Evolutionary conservation across 805 yeast genomes (phyloP).

Genomic region (Hanseniaspora pseudoguilliermondii): DNA sequence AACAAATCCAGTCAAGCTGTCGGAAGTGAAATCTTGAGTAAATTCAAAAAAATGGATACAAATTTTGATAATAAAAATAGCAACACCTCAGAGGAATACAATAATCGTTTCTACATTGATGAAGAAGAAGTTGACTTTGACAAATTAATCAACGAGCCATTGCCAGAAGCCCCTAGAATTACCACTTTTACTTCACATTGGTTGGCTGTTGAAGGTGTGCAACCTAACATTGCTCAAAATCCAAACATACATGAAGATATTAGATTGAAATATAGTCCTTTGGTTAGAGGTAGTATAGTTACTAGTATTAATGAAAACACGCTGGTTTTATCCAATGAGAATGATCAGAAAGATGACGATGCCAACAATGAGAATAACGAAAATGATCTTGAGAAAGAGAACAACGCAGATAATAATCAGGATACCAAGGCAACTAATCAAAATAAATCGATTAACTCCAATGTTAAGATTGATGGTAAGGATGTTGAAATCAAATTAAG

Average conservation of each 20-base stretch:
- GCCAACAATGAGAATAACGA: constrained; percentile 18
- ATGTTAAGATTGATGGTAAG: constrained; percentile 30
- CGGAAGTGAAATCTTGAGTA: constrained; percentile 11
- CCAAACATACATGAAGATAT: constrained; percentile 63
- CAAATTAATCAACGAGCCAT: constrained; percentile 78
- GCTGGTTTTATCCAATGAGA: constrained; percentile 16
- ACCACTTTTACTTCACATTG: constrained; percentile 91
- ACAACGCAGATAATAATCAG: neutral
- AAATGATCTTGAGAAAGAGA: neutral
- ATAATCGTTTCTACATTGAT: constrained; percentile 70
- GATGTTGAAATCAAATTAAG: constrained; percentile 67
- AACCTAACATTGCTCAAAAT: constrained; percentile 93
- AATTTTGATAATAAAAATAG: constrained; percentile 15
- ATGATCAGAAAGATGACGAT: constrained; percentile 12
- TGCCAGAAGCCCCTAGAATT: constrained; percentile 88
- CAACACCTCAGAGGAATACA: constrained; percentile 24
- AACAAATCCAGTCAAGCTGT: constrained; percentile 1
- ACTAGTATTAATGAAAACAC: constrained; percentile 44
- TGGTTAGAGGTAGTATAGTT: constrained; percentile 70
- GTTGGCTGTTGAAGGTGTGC: constrained; percentile 97
- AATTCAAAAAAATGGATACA: neutral
- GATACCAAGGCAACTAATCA: neutral
- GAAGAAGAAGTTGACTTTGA: constrained; percentile 92
- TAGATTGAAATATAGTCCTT: constrained; percentile 54
- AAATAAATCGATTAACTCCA: constrained; percentile 1